Evolutionary conservation across 2,329 filamentous ascomycete genomes (phyloP), one percentile per base, ranked within the genome.

Genomic region (Colletotrichum brevisporum): DNA sequence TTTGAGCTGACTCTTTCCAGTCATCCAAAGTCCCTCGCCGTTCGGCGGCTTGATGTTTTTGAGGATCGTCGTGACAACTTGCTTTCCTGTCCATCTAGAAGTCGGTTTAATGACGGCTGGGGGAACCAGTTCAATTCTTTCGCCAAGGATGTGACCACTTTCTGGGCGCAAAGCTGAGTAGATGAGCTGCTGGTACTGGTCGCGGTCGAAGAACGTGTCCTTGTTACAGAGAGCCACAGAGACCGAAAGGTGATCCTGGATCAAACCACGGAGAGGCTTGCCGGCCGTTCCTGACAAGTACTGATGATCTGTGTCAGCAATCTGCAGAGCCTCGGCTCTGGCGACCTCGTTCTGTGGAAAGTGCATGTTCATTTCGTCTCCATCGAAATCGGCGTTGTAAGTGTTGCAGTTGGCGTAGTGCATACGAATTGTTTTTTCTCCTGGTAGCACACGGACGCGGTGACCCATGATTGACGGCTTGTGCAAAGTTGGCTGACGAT

Each of bases 361-460:
- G 82, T 99, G 96, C 95, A 99, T 97, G 80, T 99, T 99, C 96
- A 99, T 99, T 81, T 99, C 96, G 78, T 99, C 96, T 80, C 96
- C 96, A 77, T 99, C 97, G 77, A 99, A 99, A 86, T 99, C 96
- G 39, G 96, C 96, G 75, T 99, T 99, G 86, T 99, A 99, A 0
- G 96, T 98, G 77, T 99, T 99, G 80, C 96, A 98, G 80, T 99
- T 99, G 75, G 96, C 95, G 82, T 99, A 99, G 84, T 99, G 96
- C 95, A 99, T 98, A 73, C 96, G 94, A 78, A 99, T 95, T 0
- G 96, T 98, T 83, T 97, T 97, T 80, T 99, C 97, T 43, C 94
- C 95, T 0, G 94, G 93, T 18, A 99, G 83, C 6, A 99, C 95
- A 69, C 95, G 90, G 59, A 96, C 96, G 75, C 95, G 90, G 82